phyloP scores from a whole-genome alignment of 345 rosid species.

The Salix suchowensis region DNA sequence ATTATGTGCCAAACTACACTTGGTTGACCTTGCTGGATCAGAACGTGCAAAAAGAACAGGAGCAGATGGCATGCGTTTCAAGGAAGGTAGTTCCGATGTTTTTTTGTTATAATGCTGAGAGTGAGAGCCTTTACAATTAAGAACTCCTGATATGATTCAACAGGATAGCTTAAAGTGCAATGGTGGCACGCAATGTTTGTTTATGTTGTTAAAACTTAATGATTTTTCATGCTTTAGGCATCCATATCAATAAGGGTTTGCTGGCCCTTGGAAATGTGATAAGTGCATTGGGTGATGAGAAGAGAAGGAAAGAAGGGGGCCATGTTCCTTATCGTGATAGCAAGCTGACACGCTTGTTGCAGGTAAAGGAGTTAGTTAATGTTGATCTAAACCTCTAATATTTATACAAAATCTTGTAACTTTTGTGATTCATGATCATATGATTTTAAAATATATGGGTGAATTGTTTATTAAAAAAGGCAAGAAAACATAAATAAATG shows the following conservation, averaged over 20 bases:
- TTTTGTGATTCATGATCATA: neutral
- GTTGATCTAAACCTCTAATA: neutral
- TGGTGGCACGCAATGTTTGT: neutral
- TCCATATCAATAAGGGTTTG: conserved; percentile 91
- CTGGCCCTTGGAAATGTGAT: conserved; percentile 93
- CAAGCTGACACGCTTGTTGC: conserved; percentile 95
- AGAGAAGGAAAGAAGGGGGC: conserved; percentile 91
- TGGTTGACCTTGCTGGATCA: conserved; percentile 95
- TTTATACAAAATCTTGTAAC: neutral
- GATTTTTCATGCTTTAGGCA: conserved; percentile 42
- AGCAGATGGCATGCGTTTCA: conserved; percentile 90
- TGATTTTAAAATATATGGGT: neutral
- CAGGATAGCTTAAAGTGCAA: neutral
- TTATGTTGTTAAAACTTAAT: neutral
- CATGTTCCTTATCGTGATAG: conserved; percentile 97
- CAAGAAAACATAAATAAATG: neutral
- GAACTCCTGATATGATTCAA: neutral
- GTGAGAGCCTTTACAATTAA: neutral
- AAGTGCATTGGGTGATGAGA: conserved; percentile 94
- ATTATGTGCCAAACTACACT: conserved; percentile 80
- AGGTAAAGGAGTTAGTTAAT: conserved; percentile 36
- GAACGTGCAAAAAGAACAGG: conserved; percentile 97
- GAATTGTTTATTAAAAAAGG: neutral
- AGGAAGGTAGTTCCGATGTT: conserved; percentile 65
- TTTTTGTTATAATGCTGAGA: neutral